Base-by-base conservation (phyloP, 2,329 filamentous ascomycete genomes). In the Colletotrichum sp. region DNA sequence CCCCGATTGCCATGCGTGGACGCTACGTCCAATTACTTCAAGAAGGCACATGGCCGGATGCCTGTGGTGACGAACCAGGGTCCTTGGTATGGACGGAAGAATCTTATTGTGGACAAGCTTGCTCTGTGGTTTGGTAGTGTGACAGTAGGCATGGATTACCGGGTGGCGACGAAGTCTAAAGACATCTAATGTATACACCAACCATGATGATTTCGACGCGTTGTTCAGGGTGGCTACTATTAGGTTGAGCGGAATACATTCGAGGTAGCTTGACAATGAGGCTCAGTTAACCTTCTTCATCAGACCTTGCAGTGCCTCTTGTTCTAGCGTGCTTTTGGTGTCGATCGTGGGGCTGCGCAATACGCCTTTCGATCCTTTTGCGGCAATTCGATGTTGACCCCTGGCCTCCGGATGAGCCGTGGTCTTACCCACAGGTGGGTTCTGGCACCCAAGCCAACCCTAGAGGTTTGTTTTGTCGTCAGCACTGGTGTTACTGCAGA, bases 11-110 rank as follows among this genome's bases (percentile, higher is more conserved):
- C 83, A 28, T 78, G 81, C 1, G 75, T 85, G 4, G 76, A 76
- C 15, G 80, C 81, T 5, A 82, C 78, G 3, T 84, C 83, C 74
- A 78, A 67, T 6, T 86, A 86, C 75, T 82, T 86, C 55, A 73
- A 83, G 66, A 83, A 81, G 57, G 85, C 84, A 8, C 79, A 80
- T 0, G 80, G 83, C n/a, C 79, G 84, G 25, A 80, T 85, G 63
- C 85, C 84, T 11, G 84, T 85, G 71, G 78, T 80, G n/a, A 85
- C 82, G 6, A 81, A 81, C 13, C 71, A 83, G 60, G 79, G 79
- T 0, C 82, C 83, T 1, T 86, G 83, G 84, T 86, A 86, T 36
- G 84, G 83, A 0, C 79, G 84, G 2, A 79, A 77, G 25, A 82
- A 82, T 48, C 74, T 84, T 39, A 72, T 79, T 4, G 74, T 80